Base-by-base conservation (phyloP, 2,329 filamentous ascomycete genomes). In the Ophidiomyces ophidiicola region DNA sequence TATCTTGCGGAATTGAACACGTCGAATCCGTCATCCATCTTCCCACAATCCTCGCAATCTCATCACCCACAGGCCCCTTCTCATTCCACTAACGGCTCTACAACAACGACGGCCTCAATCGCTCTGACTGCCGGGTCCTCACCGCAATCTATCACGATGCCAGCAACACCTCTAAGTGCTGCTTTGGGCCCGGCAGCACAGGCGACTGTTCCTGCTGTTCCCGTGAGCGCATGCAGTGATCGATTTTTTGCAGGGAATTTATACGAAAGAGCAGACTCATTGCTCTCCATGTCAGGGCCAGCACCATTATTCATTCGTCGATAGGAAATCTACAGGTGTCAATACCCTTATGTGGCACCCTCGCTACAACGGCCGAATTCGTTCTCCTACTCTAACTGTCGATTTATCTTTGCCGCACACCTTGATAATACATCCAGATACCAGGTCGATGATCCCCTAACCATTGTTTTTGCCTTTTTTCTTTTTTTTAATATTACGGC, bases 171-270 rank as follows among this genome's bases (percentile, higher is more conserved):
- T 5, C 72, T 94, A 45, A 90, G 83, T 50, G 87, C 86, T 11
- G 87, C 87, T 1, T 69, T 94, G 4, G 88, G 87, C 0, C 85
- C 87, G 4, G 87, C 87, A 14, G 83, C 86, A 39, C 86, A 93
- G 60, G 86, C 87, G 1, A 94, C 85, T 0, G 79, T 94, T 7
- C 82, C 84, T 3, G 82, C 38, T 2, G 66, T 64, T 0, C 64
- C 63, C 4, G 63, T 62, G n/a, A 66, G 58, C 48, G 61, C 63
- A 8, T 66, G 66, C 46, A 62, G 64, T 39, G 64, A 68, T 47
- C 60, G 60, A 23, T 66, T 67, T 42, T 69, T 69, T 46, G 61
- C 63, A 29, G 66, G 66, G 3, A 63, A 68, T 44, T 61, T 68
- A 10, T 68, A 68, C 44, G 64, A 68, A 46, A 54, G 66, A 33